Conservation (phyloP, 768 basidiomycete species). For the Tricholoma hemisulphureum region DNA sequence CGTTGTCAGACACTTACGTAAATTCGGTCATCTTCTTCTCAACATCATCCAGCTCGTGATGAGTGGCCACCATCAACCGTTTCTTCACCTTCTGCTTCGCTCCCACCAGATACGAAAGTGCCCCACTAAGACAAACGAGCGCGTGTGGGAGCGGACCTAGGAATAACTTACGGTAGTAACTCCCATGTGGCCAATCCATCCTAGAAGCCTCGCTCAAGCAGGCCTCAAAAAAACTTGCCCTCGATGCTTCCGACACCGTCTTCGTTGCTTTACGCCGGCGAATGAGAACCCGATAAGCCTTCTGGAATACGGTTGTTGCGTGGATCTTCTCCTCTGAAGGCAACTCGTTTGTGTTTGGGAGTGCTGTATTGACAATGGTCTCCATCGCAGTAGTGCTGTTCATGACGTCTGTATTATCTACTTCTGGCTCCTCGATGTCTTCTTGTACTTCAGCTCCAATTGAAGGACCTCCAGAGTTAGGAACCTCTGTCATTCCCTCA, state of each 20-base stretch:
- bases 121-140: slow-evolving; percentile 39
- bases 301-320: slow-evolving; percentile 24
- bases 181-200: slow-evolving; percentile 25
- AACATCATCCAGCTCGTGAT: slow-evolving; percentile 36
- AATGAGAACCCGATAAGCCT: slow-evolving; percentile 8
- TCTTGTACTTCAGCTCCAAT: neutral
- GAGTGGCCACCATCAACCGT: slow-evolving; percentile 23
- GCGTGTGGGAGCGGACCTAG: slow-evolving; percentile 40
- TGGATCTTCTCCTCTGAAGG: slow-evolving; percentile 25
- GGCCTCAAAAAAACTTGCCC: slow-evolving; percentile 21
- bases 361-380: slow-evolving; percentile 2
- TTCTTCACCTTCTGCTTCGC: slow-evolving; percentile 33
- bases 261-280: slow-evolving; percentile 11
- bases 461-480: neutral
- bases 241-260: slow-evolving; percentile 17
- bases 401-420: neutral
- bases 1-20: slow-evolving; percentile 26
- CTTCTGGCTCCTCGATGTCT: slow-evolving; percentile 2
- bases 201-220: slow-evolving; percentile 27
- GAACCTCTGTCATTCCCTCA: neutral
- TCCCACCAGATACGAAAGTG: slow-evolving; percentile 19
- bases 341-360: slow-evolving; percentile 14
- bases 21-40: slow-evolving; percentile 27
- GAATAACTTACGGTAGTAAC: slow-evolving; percentile 36
- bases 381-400: neutral